Evolutionary conservation across 768 basidiomycete genomes (phyloP).

Genomic region (Boletus huronensis): DNA sequence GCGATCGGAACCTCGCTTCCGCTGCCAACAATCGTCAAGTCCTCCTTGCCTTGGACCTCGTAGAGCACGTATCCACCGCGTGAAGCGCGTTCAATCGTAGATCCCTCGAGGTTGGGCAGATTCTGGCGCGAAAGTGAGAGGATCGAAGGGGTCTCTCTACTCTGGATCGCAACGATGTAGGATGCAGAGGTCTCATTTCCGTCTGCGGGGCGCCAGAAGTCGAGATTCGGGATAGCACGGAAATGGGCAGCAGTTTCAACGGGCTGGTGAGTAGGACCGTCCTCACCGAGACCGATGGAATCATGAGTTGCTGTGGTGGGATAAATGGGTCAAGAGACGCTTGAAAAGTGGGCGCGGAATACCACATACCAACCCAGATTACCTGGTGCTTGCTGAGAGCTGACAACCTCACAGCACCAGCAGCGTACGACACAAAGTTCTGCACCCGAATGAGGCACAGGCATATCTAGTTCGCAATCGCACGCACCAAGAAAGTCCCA

Average conservation of each 20-base stretch:
- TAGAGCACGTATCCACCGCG: constrained; percentile 89
- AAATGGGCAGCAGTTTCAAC: constrained; percentile 85
- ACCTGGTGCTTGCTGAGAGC: constrained; percentile 88
- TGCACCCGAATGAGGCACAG: constrained; percentile 28
- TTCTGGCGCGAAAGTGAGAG: constrained; percentile 85
- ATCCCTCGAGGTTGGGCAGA: constrained; percentile 87
- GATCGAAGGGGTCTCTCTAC: constrained; percentile 76
- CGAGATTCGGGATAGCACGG: constrained; percentile 87
- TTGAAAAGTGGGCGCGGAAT: not conserved
- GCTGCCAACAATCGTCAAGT: constrained; percentile 83
- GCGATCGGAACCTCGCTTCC: constrained; percentile 90
- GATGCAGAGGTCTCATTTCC: constrained; percentile 97
- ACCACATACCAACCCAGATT: constrained; percentile 81
- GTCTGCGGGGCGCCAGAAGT: constrained; percentile 92
- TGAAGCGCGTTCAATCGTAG: constrained; percentile 76
- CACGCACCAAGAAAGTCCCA: constrained; percentile 82
- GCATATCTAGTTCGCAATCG: not conserved
- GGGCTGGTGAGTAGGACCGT: constrained; percentile 96
- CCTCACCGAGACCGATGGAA: constrained; percentile 89
- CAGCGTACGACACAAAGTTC: constrained; percentile 94
- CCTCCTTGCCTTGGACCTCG: constrained; percentile 68
- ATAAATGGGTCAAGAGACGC: not conserved
- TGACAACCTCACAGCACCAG: constrained; percentile 88
- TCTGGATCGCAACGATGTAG: constrained; percentile 75
- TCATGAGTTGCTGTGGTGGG: constrained; percentile 79